These are phyloP conservation scores for Euphorbia peplus DNA, from an alignment of 345 rosid genomes.

Conservation along the genomic window DNA sequence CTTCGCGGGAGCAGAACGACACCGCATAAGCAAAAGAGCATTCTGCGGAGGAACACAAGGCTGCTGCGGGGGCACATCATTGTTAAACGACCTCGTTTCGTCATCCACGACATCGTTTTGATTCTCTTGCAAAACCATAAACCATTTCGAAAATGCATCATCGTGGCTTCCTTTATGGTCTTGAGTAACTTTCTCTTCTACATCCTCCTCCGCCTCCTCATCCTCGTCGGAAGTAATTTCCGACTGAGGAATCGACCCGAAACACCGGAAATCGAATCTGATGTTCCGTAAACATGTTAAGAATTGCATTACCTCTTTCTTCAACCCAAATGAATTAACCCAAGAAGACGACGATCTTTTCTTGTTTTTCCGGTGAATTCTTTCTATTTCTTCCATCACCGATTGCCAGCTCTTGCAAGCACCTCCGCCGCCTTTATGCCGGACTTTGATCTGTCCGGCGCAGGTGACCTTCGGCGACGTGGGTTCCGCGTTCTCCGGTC, in stretches of 20 bases:
- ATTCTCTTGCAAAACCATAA: conserved; percentile 63
- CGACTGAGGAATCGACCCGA: conserved; percentile 56
- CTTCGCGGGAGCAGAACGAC: conserved; percentile 80
- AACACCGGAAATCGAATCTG: conserved; percentile 58
- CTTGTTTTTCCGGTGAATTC: conserved; percentile 42
- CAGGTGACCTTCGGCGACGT: conserved; percentile 91
- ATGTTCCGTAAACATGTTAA: conserved; percentile 59
- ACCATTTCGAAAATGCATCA: conserved; percentile 62
- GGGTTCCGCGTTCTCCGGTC: conserved; percentile 56
- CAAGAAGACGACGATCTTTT: conserved; percentile 34
- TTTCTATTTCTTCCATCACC: conserved; percentile 52
- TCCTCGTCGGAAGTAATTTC: conserved; percentile 43
- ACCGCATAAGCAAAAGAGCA: conserved; percentile 74
- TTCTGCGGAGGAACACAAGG: conserved; percentile 70
- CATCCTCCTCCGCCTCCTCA: conserved; percentile 44
- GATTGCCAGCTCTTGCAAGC: conserved; percentile 77
- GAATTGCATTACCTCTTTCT: conserved; percentile 69
- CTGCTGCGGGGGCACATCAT: conserved; percentile 2
- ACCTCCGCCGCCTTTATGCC: conserved; percentile 37
- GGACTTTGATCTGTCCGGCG: conserved; percentile 92
- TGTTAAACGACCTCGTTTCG: conserved; percentile 13
- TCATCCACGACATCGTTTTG: conserved; percentile 27
- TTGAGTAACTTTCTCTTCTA: conserved; percentile 15
- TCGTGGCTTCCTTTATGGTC: conserved; percentile 4
- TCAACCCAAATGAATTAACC: conserved; percentile 57